Conservation (phyloP, 1,284 basidiomycete species). For the Leccinum pseudoinsigne region DNA sequence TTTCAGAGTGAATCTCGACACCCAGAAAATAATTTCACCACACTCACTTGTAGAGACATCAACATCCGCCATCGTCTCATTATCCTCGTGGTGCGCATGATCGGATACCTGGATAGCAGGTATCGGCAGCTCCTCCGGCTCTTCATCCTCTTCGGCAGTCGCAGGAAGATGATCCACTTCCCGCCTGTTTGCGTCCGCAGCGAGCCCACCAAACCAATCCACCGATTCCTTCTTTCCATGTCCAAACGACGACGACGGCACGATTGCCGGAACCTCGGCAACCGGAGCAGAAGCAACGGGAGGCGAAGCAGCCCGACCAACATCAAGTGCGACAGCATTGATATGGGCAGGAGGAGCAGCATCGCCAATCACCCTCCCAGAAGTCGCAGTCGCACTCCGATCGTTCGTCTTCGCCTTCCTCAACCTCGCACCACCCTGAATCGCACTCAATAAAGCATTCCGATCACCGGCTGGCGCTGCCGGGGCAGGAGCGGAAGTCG, state of each 20-base stretch:
- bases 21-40: neutral
- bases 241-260: slow-evolving; percentile 16
- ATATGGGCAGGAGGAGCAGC: slow-evolving; percentile 74
- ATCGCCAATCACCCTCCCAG: slow-evolving; percentile 82
- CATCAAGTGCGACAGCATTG: slow-evolving; percentile 39
- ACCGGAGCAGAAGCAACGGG: slow-evolving; percentile 16
- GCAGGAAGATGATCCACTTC: slow-evolving; percentile 48
- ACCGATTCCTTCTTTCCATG: slow-evolving; percentile 76
- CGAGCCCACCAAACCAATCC: slow-evolving; percentile 91
- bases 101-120: slow-evolving; percentile 62
- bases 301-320: slow-evolving; percentile 35
- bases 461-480: slow-evolving; percentile 48
- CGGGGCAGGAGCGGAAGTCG: slow-evolving; percentile 25
- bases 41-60: slow-evolving; percentile 64
- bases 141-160: slow-evolving; percentile 54
- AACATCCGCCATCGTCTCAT: slow-evolving; percentile 74
- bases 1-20: neutral
- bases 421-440: slow-evolving; percentile 78
- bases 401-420: slow-evolving; percentile 85
- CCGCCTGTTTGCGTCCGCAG: slow-evolving; percentile 60
- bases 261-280: slow-evolving; percentile 15
- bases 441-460: slow-evolving; percentile 76
- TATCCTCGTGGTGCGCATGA: slow-evolving; percentile 34
- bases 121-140: slow-evolving; percentile 32
- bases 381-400: slow-evolving; percentile 66